Evolutionary conservation across 768 basidiomycete genomes (phyloP), one percentile per base, ranked within the genome.

Genomic region (Suillus hirtellus): DNA sequence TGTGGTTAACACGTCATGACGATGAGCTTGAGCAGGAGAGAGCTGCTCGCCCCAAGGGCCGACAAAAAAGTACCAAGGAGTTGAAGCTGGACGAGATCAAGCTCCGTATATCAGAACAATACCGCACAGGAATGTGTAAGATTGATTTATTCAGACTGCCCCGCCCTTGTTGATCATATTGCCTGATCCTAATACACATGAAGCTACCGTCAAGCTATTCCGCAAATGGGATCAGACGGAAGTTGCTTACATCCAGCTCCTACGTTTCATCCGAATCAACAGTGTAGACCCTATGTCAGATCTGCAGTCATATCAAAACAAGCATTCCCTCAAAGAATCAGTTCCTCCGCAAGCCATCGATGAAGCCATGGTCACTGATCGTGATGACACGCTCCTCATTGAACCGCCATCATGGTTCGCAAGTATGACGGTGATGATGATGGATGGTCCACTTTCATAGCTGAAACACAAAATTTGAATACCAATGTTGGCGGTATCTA

Each of bases 91-190:
- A 93, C 72, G 90, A 91, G 56, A 72, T 83, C n/a, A 88, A 86
- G 69, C 72, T 87, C 60, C 79, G 83, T 62, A 92, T 93, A 68
- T 69, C 77, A 17, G 92, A 94, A 65, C 77, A 84, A 61, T 95
- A 95, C 73, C 82, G 89, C 43, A 90, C 92, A 2, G 93, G 93
- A 8, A 81, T 95, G 71, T 92, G 92, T 92, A 70, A 65, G 88
- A 55, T 58, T 37, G 43, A 47, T 35, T 44, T 31, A 6, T 31
- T 52, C 53, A 49, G 68, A 6, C 60, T 60, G 44, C 38, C 9
- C 40, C 6, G 37, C 44, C 35, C 53, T 55, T 38, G 58, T 60
- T 59, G 49, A 49, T 63, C 55, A 61, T 42, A 60, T 40, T 46
- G 42, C 83, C 86, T 8, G 93, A 95, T 74, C 80, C 95, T 34